Evolutionary conservation across 2,329 filamentous ascomycete genomes (phyloP), one percentile per base, ranked within the genome.

Genomic region (Xylariaceae sp.): DNA sequence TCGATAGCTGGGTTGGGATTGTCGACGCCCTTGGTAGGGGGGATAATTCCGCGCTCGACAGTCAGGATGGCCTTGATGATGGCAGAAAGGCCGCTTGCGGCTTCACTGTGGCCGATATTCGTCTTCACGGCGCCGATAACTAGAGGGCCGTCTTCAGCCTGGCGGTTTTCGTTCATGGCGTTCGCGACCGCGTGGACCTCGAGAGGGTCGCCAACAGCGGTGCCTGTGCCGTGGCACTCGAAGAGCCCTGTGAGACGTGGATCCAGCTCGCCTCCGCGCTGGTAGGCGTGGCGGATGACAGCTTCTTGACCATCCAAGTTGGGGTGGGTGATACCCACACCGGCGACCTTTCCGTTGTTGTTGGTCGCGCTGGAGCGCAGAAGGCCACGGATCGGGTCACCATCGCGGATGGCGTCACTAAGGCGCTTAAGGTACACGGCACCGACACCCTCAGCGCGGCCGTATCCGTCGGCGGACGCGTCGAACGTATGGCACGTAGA

Each of bases 401-500:
- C 57, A 6, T 60, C 7, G 1, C 53, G 37, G 3, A 66, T 27
- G 24, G 66, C 68, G 9, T 60, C 61, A 7, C 41, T 48, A 6
- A 66, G 47, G 1, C 45, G 32, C 35, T 61, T 63, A 10, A 63
- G 35, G 20, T 58, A 53, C 18, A 62, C 23, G n/a, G 60, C 60
- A 9, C 59, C 63, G 13, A 57, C 51, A 11, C 33, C 62, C 20
- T 65, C 63, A 8, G 53, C 63, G 33, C 62, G 58, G 3, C 46
- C 61, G 35, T 70, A 69, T 7, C 67, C 69, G 26, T 71, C 62
- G 7, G 67, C 68, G 3, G 30, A 36, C 2, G 26, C 54, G 45
- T 70, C 64, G 18, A 68, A 70, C 0, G 65, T 68, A 18, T 64
- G 58, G 40, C 65, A 69, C 1, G 50, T 62, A 0, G 63, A 67